Conservation (phyloP, 164 flowering plant species). For the Stephania cephalantha region DNA sequence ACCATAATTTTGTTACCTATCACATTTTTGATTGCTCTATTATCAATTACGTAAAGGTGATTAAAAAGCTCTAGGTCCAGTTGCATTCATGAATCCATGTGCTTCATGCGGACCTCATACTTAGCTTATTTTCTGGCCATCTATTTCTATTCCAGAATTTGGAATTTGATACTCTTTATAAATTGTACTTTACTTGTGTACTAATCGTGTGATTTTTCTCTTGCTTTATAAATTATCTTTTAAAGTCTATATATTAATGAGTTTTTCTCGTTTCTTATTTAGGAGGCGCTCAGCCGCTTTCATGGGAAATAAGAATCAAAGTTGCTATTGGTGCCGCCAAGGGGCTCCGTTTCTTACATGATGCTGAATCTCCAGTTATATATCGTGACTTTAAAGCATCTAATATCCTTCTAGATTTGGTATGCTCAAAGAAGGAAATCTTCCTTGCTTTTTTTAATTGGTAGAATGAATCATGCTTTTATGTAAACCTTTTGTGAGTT, state of each 20-base stretch:
- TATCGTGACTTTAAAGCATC: slow-evolving; percentile 88
- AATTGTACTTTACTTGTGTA: neutral
- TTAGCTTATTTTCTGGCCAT: neutral
- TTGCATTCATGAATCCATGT: too few relatives aligned
- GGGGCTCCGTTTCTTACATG: slow-evolving; percentile 81
- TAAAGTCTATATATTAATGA: neutral
- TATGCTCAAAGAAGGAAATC: slow-evolving; percentile 21
- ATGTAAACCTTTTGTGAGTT: neutral
- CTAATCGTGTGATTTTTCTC: neutral
- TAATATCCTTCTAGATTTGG: slow-evolving; percentile 80
- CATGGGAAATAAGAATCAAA: slow-evolving; percentile 83
- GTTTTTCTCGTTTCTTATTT: slow-evolving; percentile 13
- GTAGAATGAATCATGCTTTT: neutral
- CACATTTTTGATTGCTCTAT: neutral
- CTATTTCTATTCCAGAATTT: neutral
- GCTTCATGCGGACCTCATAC: too few relatives aligned
- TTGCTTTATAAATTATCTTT: neutral
- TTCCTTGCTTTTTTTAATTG: neutral
- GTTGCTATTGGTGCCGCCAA: slow-evolving; percentile 85
- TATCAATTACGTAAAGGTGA: neutral
- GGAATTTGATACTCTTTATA: neutral
- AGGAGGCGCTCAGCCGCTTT: slow-evolving; percentile 81
- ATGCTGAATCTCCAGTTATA: slow-evolving; percentile 69
- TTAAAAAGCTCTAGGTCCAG: neutral
- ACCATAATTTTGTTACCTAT: too few relatives aligned